A percentile compares a stretch with the other conserved stretches of the same genome.
phyloP scores from a whole-genome alignment of 2,329 filamentous ascomycete genomes.

The Calonectria honghensis region DNA sequence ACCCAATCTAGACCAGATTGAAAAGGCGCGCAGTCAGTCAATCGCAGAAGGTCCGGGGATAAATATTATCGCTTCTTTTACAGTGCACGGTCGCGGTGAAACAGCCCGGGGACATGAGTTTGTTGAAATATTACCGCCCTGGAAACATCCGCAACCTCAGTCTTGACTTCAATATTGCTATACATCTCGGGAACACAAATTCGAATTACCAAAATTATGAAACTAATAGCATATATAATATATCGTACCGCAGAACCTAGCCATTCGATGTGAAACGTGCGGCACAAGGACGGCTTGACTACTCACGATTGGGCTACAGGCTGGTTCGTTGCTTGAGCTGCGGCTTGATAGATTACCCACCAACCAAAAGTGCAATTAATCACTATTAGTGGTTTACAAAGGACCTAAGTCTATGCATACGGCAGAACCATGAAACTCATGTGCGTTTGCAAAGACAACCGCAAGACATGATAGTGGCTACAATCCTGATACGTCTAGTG shows the following conservation, averaged over 20 bases:
- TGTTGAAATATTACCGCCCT: background rate
- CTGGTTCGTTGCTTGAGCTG: background rate
- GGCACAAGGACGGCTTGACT: background rate
- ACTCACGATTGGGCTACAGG: background rate
- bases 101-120: background rate
- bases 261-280: background rate
- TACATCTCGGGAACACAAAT: background rate
- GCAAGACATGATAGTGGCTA: background rate
- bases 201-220: background rate
- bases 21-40: background rate
- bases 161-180: background rate
- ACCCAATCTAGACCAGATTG: background rate
- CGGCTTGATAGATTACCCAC: background rate
- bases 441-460: background rate
- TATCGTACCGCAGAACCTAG: background rate
- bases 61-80: background rate
- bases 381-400: background rate
- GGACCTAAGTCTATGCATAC: background rate
- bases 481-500: background rate
- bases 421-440: background rate
- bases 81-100: background rate
- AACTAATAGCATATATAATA: background rate
- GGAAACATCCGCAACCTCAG: background rate
- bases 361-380: background rate
- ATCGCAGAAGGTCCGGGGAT: background rate